phyloP scores from a whole-genome alignment of 2,329 filamentous ascomycete species.

The Diplodia mutila region DNA sequence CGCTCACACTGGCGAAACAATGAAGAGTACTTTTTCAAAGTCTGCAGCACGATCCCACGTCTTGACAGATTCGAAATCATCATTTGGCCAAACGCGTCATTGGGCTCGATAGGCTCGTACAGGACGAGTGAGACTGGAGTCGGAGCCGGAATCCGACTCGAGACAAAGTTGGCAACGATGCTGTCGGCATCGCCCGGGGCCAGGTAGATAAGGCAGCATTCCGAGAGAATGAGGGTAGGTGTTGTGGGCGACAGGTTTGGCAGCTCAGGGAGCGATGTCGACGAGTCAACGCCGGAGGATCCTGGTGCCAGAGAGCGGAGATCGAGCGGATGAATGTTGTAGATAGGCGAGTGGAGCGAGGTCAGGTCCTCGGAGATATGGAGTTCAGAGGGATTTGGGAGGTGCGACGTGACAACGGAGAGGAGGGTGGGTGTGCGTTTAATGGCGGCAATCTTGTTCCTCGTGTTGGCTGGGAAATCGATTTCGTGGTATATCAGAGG shows the following conservation, averaged over 20 bases:
- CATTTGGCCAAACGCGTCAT: slow-evolving; percentile 84
- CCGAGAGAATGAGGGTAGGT: slow-evolving; percentile 86
- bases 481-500: slow-evolving; percentile 83
- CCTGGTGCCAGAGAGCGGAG: slow-evolving; percentile 61
- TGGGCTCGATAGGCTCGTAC: slow-evolving; percentile 85
- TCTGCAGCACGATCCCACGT: slow-evolving; percentile 82
- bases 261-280: slow-evolving; percentile 36
- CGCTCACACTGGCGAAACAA: slow-evolving; percentile 70
- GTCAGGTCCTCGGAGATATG: slow-evolving; percentile 45
- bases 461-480: slow-evolving; percentile 79
- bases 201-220: slow-evolving; percentile 95
- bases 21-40: slow-evolving; percentile 72
- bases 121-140: slow-evolving; percentile 67
- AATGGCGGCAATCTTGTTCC: slow-evolving; percentile 62
- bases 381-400: slow-evolving; percentile 39
- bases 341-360: slow-evolving; percentile 54
- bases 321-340: slow-evolving; percentile 65
- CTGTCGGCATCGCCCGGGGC: slow-evolving; percentile 64
- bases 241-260: slow-evolving; percentile 57
- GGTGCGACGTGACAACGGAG: slow-evolving; percentile 34
- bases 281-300: slow-evolving; percentile 26
- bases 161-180: slow-evolving; percentile 57
- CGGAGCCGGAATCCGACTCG: slow-evolving; percentile 44
- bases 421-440: slow-evolving; percentile 33
- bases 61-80: slow-evolving; percentile 90